A percentile compares a stretch with the other conserved stretches of the same genome.
phyloP scores from a whole-genome alignment of 495 filamentous ascomycete genomes.

The Aspergillus ellipticus region DNA sequence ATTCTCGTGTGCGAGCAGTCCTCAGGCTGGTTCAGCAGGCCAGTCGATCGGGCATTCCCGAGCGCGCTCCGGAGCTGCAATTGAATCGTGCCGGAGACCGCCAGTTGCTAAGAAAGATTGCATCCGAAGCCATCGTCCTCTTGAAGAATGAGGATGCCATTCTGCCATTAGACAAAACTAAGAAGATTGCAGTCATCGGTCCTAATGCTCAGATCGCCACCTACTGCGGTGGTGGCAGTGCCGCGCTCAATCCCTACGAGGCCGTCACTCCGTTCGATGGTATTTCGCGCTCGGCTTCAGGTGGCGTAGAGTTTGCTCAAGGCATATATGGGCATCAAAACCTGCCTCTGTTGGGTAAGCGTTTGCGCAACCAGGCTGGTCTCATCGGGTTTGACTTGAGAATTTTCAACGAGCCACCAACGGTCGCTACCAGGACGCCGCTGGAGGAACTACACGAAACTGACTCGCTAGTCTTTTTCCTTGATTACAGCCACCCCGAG shows the following conservation, averaged over 20 bases:
- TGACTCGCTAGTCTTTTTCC: conserved; percentile 50
- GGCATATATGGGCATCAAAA: conserved; percentile 58
- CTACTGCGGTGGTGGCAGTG: conserved; percentile 72
- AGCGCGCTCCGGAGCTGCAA: conserved; percentile 51
- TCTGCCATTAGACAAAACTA: conserved; percentile 57
- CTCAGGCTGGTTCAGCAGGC: conserved; percentile 57
- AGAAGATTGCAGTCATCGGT: conserved; percentile 68
- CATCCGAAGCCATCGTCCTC: conserved; percentile 64
- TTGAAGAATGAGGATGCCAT: conserved; percentile 65
- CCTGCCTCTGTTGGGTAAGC: conserved; percentile 49
- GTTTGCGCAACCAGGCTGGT: conserved; percentile 39
- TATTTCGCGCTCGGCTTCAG: conserved; percentile 41
- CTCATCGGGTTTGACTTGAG: conserved; percentile 51
- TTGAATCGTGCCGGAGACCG: conserved; percentile 59
- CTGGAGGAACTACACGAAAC: conserved; percentile 48
- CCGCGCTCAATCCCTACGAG: conserved; percentile 71
- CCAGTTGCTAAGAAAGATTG: conserved; percentile 55
- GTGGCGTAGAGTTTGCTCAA: conserved; percentile 33
- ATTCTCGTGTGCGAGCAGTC: conserved; percentile 55
- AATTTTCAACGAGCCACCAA: conserved; percentile 52
- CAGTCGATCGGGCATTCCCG: conserved; percentile 51
- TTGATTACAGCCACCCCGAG: conserved; percentile 56
- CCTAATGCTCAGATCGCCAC: conserved; percentile 71
- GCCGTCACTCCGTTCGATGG: conserved; percentile 61
- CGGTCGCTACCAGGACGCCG: conserved; percentile 29